These are phyloP conservation scores for Pseudocercospora vitis DNA, from an alignment of 2,329 filamentous ascomycete species.

Conservation along the genomic window DNA sequence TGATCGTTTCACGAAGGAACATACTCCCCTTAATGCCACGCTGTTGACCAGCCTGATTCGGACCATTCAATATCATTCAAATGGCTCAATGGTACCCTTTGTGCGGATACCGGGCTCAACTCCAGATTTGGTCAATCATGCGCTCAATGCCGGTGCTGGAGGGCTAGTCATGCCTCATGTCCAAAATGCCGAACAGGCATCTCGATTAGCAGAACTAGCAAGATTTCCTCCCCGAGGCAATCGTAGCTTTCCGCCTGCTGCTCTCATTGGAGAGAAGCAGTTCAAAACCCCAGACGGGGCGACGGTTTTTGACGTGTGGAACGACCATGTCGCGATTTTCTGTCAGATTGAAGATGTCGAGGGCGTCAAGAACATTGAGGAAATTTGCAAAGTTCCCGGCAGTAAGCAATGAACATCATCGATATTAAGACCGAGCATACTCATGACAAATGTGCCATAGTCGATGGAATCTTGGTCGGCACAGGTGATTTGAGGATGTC, in stretches of 20 bases:
- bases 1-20: slow-evolving; percentile 7
- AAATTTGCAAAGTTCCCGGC: slow-evolving; percentile 8
- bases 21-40: slow-evolving; percentile 7
- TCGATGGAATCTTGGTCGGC: slow-evolving; percentile 11
- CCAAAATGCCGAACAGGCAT: slow-evolving; percentile 10
- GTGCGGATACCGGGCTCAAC: slow-evolving; percentile 7
- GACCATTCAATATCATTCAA: slow-evolving; percentile 12
- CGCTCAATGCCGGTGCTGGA: slow-evolving; percentile 12
- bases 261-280: slow-evolving; percentile 4
- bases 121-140: slow-evolving; percentile 8
- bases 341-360: slow-evolving; percentile 14
- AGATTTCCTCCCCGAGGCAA: slow-evolving; percentile 10
- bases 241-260: slow-evolving; percentile 9
- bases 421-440: no score
- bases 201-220: neutral
- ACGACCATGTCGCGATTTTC: slow-evolving; percentile 8
- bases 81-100: slow-evolving; percentile 14
- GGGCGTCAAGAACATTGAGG: slow-evolving; percentile 13
- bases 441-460: neutral
- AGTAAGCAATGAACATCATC: no score
- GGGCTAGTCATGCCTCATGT: slow-evolving; percentile 11
- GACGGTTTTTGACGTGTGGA: slow-evolving; percentile 14
- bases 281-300: neutral
- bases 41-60: slow-evolving; percentile 9
- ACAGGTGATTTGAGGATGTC: slow-evolving; percentile 9